Base-by-base conservation (phyloP, 108 stramenopile genomes). In the Fragilaria crotonensis region DNA sequence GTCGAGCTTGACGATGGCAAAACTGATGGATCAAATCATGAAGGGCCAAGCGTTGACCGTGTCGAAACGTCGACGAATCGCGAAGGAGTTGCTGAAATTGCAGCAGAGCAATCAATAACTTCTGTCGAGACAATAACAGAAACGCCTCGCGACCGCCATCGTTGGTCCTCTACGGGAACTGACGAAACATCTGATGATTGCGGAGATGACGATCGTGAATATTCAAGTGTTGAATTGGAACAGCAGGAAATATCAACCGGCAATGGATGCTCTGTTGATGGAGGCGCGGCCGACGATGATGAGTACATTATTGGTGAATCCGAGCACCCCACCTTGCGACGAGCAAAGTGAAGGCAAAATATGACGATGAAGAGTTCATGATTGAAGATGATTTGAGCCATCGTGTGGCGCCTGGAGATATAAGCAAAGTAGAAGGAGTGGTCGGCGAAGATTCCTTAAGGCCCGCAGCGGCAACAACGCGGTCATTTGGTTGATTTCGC, bases 271-370 rank as follows among this genome's bases (percentile, higher is more conserved):
- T 33, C 36, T 17, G 57, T 26, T 26, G 20, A 61, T 26, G n/a
- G n/a, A n/a, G n/a, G n/a, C n/a, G n/a, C n/a, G n/a, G 53, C 53
- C 4, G 62, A 63, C 33, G 63, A 57, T 46, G 63, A 46, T 30
- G 63, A 64, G 33, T 27, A 57, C 48, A n/a, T n/a, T n/a, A n/a
- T n/a, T n/a, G n/a, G n/a, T n/a, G n/a, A n/a, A n/a, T n/a, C n/a
- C n/a, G n/a, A n/a, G n/a, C n/a, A n/a, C n/a, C n/a, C n/a, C n/a
- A n/a, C n/a, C n/a, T n/a, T n/a, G n/a, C n/a, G n/a, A n/a, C n/a
- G n/a, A 4, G 20, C 45, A 52, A 3, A 3, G 25, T n/a, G n/a
- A n/a, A n/a, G n/a, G n/a, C n/a, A n/a, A n/a, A 25, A 25, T 21
- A 52, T 18, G 26, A 25, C 26, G 25, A 25, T 7, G 51, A 52